A percentile compares a stretch with the other conserved stretches of the same genome.
These are phyloP conservation scores for Moesziomyces antarcticus DNA, from an alignment of 1,284 basidiomycete species.

Conservation along the genomic window DNA sequence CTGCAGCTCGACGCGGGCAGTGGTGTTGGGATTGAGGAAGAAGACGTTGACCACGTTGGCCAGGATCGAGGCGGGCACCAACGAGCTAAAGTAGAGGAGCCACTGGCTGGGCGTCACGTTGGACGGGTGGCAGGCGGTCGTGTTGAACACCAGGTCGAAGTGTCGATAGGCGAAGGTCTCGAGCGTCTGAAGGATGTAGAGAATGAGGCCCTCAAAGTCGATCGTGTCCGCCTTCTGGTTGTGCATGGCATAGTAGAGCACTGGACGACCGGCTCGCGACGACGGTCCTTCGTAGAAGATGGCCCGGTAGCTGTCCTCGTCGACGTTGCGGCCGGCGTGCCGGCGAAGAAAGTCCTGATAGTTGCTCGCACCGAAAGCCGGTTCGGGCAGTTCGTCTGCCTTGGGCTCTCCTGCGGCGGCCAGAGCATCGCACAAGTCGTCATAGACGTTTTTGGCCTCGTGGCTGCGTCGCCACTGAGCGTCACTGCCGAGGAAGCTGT, in stretches of 20 bases:
- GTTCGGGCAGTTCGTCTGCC: constrained; percentile 35
- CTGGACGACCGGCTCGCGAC: constrained; percentile 67
- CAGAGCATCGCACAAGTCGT: constrained; percentile 51
- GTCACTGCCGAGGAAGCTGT: constrained; percentile 8
- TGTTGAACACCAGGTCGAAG: constrained; percentile 58
- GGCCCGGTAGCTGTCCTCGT: constrained; percentile 49
- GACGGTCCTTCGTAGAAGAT: constrained; percentile 58
- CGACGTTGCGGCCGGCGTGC: constrained; percentile 52
- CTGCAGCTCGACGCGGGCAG: constrained; percentile 40
- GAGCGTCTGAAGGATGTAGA: constrained; percentile 53
- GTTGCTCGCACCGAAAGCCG: constrained; percentile 34
- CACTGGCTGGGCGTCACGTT: constrained; percentile 58
- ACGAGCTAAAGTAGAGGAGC: constrained; percentile 56
- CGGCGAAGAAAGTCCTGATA: constrained; percentile 57
- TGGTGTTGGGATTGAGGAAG: constrained; percentile 59
- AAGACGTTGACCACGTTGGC: constrained; percentile 54
- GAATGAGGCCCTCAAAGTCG: constrained; percentile 83
- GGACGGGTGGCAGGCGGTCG: constrained; percentile 44
- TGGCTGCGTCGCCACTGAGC: constrained; percentile 5
- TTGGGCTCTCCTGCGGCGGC: constrained; percentile 52
- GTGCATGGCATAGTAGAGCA: constrained; percentile 70
- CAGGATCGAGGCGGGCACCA: constrained; percentile 50
- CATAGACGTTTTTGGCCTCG: constrained; percentile 44
- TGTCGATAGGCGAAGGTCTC: constrained; percentile 39
- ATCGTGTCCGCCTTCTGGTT: constrained; percentile 80